phyloP scores from a whole-genome alignment of 192 early-diverging fungal species.

The Chytriomyces sp. region DNA sequence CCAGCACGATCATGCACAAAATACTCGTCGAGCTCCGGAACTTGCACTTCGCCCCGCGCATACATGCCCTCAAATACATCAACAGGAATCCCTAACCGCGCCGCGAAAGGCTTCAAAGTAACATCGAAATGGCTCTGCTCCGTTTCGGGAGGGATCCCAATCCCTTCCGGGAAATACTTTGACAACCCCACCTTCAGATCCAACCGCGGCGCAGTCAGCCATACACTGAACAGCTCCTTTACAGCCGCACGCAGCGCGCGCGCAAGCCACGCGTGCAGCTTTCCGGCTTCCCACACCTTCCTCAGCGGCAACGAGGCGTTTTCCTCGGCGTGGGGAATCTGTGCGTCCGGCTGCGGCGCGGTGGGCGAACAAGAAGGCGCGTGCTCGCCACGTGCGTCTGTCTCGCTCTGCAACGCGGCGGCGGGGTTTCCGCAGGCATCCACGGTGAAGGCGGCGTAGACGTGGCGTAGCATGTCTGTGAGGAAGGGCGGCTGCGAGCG shows the following conservation, averaged over 20 bases:
- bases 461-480: conserved; percentile 91
- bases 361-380: not conserved
- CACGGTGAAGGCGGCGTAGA: conserved; percentile 63
- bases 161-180: conserved; percentile 84
- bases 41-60: conserved; percentile 63
- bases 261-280: conserved; percentile 70
- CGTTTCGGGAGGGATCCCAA: conserved; percentile 98
- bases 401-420: conserved; percentile 19
- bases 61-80: conserved; percentile 78
- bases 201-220: conserved; percentile 80
- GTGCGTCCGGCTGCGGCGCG: not conserved
- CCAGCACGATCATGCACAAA: conserved; percentile 95
- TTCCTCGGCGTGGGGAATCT: not conserved
- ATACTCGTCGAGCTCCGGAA: conserved; percentile 89
- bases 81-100: conserved; percentile 55
- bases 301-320: not conserved
- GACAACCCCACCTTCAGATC: conserved; percentile 76
- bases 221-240: conserved; percentile 91
- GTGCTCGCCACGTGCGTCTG: not conserved
- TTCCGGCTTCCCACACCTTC: conserved; percentile 27
- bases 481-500: conserved; percentile 98
- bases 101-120: conserved; percentile 79
- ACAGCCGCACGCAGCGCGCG: conserved; percentile 71
- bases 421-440: conserved; percentile 13
- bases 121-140: conserved; percentile 74